Evolutionary conservation across 2,329 filamentous ascomycete species (phyloP), one percentile per base, ranked within the genome.

Genomic region (Penicillium sp.): DNA sequence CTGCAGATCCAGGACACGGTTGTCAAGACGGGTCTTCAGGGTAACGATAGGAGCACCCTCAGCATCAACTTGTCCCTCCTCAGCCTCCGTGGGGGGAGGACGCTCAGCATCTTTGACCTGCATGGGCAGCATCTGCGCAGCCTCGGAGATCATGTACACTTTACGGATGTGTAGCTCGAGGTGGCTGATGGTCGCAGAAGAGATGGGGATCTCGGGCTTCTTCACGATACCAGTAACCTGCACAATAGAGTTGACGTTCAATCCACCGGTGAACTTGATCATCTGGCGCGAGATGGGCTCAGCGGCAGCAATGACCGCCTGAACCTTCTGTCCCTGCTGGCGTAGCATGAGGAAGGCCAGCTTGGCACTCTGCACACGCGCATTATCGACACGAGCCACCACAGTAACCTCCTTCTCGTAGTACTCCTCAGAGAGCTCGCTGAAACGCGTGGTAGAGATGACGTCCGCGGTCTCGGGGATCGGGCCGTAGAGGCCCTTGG

Each of bases 1-100:
- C 60, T 95, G 89, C 75, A 97, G 91, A 81, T 97, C 93, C 82
- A 99, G 91, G 56, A 91, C 91, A 63, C 91, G 89, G 84, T 98
- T 97, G 83, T 96, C 91, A 55, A 97, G 86, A 69, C 94, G 89
- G 1, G 92, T 96, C 73, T 89, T 88, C 77, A 98, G 87, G 63
- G 87, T 90, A 33, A 96, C 93, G 56, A 91, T 85, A 1, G 93
- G 91, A 54, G 82, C 75, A 44, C 81, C 82, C 33, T 82, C 81
- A 10, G 83, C 81, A 62, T 85, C 84, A 58, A 83, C 79, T 63
- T 82, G 77, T 47, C 84, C 81, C 62, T 83, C 81, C 10, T 69
- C 73, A 35, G 70, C 75, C 67, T 80, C 79, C 2, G 58, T 49
- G 35, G 79, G 80, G 7, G 78, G 78, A 13, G 80, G 80, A 58